Base-by-base conservation (phyloP, 148 eudicot genomes). In the Cornus suecica region DNA sequence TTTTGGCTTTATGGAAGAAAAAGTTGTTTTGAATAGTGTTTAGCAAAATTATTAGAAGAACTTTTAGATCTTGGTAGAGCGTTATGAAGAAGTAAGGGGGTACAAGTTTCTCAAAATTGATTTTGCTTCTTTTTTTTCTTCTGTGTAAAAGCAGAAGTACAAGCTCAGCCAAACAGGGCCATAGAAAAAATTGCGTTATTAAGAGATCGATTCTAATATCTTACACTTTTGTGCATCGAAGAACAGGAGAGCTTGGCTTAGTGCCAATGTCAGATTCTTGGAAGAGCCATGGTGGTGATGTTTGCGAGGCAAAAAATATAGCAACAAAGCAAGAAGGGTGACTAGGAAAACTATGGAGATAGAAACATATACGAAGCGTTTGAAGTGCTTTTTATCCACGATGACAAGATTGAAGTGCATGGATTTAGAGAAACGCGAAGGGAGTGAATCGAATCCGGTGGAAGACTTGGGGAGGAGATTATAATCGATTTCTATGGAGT, bases 141-240 rank as follows among this genome's bases (percentile, higher is more conserved):
- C n/a, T n/a, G n/a, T n/a, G n/a, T n/a, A n/a, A n/a, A n/a, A n/a
- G n/a, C n/a, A n/a, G n/a, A n/a, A n/a, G n/a, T n/a, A n/a, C n/a
- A n/a, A n/a, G n/a, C n/a, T n/a, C n/a, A n/a, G n/a, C n/a, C n/a
- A n/a, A n/a, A n/a, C n/a, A n/a, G n/a, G n/a, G n/a, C n/a, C n/a
- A 54, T 1, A 7, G 1, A 45, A 45, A 45, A 45, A 45, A 11
- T 8, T 11, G 1, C n/a, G 20, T 48, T 13, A 48, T 1, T 48
- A 18, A 48, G 15, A 37, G 1, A 37, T 37, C 42, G 9, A 37
- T 37, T 8, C 27, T 32, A 3, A n/a, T 45, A 5, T 10, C 7
- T 78, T 78, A 81, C 87, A 81, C 54, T 81, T 84, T 41, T 84
- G 87, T 6, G 84, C 87, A 65, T 84, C 87, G 45, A 81, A 81